Conservation (phyloP, 1,284 basidiomycete species). For the Melanopsichium pennsylvanicum region DNA sequence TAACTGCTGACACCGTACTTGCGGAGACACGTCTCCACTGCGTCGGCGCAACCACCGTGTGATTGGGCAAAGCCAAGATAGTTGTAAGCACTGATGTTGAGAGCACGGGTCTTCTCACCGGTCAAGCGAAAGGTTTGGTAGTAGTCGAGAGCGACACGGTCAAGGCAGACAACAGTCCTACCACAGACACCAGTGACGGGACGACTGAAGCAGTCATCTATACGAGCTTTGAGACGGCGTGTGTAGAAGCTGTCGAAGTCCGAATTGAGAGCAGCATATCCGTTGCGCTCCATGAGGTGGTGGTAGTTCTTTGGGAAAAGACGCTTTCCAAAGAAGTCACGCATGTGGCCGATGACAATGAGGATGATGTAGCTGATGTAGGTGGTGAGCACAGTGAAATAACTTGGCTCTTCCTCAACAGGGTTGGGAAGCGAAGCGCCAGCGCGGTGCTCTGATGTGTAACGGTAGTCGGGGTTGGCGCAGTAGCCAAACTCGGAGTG, state of each 20-base stretch:
- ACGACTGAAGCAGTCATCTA: constrained; percentile 95
- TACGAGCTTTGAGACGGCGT: constrained; percentile 87
- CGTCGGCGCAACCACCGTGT: constrained; percentile 89
- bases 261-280: constrained; percentile 91
- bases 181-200: constrained; percentile 95
- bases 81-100: constrained; percentile 99
- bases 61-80: constrained; percentile 98
- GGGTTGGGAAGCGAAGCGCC: constrained; percentile 51
- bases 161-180: constrained; percentile 85
- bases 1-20: constrained; percentile 76
- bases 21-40: constrained; percentile 73
- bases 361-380: constrained; percentile 71
- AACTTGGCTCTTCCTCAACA: constrained; percentile 77
- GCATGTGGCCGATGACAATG: constrained; percentile 87
- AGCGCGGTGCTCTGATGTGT: constrained; percentile 72
- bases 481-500: constrained; percentile 89
- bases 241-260: constrained; percentile 99
- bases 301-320: constrained; percentile 77
- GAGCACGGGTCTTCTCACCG: constrained; percentile 81
- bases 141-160: constrained; percentile 84
- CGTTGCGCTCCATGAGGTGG: constrained; percentile 69
- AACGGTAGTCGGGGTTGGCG: constrained; percentile 75
- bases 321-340: constrained; percentile 93
- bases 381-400: constrained; percentile 88
- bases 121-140: constrained; percentile 81